Base-by-base conservation (phyloP, 352 stramenopile species). In the Globisporangium irregulare region DNA sequence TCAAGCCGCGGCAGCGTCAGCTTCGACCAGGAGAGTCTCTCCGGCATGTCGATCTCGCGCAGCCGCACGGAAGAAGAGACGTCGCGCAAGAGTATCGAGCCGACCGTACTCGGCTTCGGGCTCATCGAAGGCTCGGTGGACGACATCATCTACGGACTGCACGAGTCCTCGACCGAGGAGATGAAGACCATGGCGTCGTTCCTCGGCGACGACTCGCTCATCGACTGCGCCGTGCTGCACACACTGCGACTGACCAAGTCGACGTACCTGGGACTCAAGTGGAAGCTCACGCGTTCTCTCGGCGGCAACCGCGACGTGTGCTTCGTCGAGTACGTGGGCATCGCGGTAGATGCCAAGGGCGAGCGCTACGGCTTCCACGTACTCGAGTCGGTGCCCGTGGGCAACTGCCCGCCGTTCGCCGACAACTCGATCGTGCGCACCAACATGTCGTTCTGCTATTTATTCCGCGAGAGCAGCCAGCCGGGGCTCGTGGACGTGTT, bases 391-490 rank as follows among this genome's bases (percentile, higher is more conserved):
- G 82, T 92, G 25, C 66, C 72, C 8, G 76, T 90, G 36, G 71
- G 71, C 53, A 88, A 83, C 54, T 92, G 84, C 54, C 81, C 84
- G 36, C 63, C 81, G 9, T 92, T 92, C 32, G 80, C 81, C 22
- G 84, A 92, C 71, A 92, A 92, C 67, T 90, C 84, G 53, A 90
- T 92, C 72, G 79, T 89, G 20, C 84, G 84, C 29, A 83, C 80
- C 4, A 78, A 89, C 59, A 71, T 90, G 65, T 90, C 81, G 25
- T 90, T 89, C 62, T 89, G 81, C 66, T 92, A 83, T 71, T 82
- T 92, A 70, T 89, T 90, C 67, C 76, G 80, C n/a, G 73, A 83
- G 22, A 78, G 73, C 15, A 80, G 71, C 12, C 63, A 80, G 22
- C 71, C 79, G 0, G 80, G 86, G 14, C 73, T 87, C 34, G 75